Evolutionary conservation across 495 filamentous ascomycete species (phyloP), one percentile per base, ranked within the genome.

Genomic region (Tetracladium marchalianum): DNA sequence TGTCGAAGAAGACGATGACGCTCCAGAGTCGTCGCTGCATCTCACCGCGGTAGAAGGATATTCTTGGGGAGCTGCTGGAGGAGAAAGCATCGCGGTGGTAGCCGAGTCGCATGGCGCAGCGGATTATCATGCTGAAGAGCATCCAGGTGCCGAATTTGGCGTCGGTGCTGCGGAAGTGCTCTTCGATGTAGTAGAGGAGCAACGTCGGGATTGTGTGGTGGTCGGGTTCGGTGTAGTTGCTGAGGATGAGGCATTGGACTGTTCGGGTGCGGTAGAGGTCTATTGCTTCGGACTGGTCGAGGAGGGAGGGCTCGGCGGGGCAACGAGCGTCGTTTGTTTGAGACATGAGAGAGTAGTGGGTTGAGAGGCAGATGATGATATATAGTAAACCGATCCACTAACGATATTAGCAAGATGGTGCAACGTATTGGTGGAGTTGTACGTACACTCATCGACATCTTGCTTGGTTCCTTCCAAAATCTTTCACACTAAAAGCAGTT

Each of bases 21-120:
- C 67, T 58, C 76, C 77, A 80, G 33, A 70, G 53, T n/a, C 77
- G 66, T 10, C 75, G 63, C 11, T 75, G 63, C 64, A 77, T 76
- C 53, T 80, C 75, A 1, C 69, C 73, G 11, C 69, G 56, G 35
- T 75, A 73, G 1, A 67, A 57, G 0, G 75, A 69, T 33, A 82
- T 75, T 22, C 63, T 61, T 31, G 64, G 56, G 12, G 64, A 51
- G 52, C 39, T 61, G 62, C 41, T 53, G 59, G 27, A 17, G 2
- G 34, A 31, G 10, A n/a, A n/a, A n/a, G 65, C 60, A 39, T 80
- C 76, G 15, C 75, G 69, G 46, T 80, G 76, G 18, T 71, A 65
- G 7, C 75, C 76, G 65, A 76, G 68, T 43, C 68, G 65, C 46
- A 78, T 47, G 44, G 76, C 73, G 2, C 75, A 54, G 12, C 72